Conservation (phyloP, 2,329 filamentous ascomycete genomes). For the Colletotrichum sidae region DNA sequence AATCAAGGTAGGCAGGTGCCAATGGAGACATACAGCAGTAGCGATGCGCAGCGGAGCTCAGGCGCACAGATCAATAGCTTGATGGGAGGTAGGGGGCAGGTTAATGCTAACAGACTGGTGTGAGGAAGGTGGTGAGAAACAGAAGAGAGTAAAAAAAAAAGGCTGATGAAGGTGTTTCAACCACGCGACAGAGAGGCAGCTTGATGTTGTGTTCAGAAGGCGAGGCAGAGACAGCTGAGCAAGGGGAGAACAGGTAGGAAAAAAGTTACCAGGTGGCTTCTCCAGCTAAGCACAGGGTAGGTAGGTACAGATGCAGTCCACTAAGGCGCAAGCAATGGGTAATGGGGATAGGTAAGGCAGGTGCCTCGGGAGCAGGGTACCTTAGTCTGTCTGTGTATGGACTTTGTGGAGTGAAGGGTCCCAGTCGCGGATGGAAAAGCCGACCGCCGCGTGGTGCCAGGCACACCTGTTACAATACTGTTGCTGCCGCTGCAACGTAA, state of each 20-base stretch:
- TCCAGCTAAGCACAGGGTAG: constrained; percentile 43
- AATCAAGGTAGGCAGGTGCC: not conserved
- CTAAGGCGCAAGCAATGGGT: constrained; percentile 21
- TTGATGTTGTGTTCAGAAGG: constrained; percentile 36
- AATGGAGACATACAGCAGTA: constrained; percentile 26
- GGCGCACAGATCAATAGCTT: constrained; percentile 25
- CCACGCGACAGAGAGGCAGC: constrained; percentile 33
- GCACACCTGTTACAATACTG: no score
- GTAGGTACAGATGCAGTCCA: constrained; percentile 3
- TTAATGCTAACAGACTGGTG: not conserved
- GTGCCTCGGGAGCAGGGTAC: not conserved
- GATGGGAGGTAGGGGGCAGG: constrained; percentile 38
- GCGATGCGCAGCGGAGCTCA: constrained; percentile 20
- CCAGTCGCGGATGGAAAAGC: constrained; percentile 26
- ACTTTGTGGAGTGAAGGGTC: constrained; percentile 8
- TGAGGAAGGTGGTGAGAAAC: constrained; percentile 5
- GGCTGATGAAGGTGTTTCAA: constrained; percentile 36
- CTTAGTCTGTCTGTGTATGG: not conserved
- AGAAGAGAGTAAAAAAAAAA: constrained; percentile 30
- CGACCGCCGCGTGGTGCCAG: constrained; percentile 22
- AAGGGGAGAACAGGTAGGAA: constrained; percentile 28
- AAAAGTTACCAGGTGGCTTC: constrained; percentile 38
- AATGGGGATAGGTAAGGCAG: constrained; percentile 12
- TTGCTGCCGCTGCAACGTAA: no score
- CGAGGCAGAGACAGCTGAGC: constrained; percentile 29